These are phyloP conservation scores for Fusarium albidum DNA, from an alignment of 2,329 filamentous ascomycete genomes.

Conservation along the genomic window DNA sequence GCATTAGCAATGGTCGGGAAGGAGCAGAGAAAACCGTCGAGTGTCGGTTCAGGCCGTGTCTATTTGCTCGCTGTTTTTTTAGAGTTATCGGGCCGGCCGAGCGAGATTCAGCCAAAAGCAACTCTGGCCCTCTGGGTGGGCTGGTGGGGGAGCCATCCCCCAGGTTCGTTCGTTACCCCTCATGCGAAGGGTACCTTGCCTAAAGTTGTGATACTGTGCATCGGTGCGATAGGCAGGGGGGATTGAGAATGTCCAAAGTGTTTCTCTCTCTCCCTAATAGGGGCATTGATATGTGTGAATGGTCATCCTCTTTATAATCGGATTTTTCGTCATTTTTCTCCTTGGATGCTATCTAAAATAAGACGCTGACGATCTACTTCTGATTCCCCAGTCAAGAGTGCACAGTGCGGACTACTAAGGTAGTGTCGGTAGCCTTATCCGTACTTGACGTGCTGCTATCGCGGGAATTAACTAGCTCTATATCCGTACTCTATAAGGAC, in stretches of 20 bases:
- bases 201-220: too few relatives aligned
- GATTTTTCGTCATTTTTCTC: too few relatives aligned
- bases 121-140: neutral
- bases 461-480: neutral
- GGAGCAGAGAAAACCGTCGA: neutral
- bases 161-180: too few relatives aligned
- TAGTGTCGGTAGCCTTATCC: constrained; percentile 1
- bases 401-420: constrained; percentile 27
- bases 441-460: neutral
- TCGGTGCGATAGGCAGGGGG: too few relatives aligned
- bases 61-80: neutral
- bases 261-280: too few relatives aligned
- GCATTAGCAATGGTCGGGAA: neutral
- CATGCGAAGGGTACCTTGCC: too few relatives aligned
- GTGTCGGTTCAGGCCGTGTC: neutral
- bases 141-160: constrained; percentile 1
- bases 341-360: too few relatives aligned
- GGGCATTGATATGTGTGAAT: too few relatives aligned
- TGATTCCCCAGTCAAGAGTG: neutral
- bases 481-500: too few relatives aligned
- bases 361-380: constrained; percentile 14
- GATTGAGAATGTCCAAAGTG: too few relatives aligned
- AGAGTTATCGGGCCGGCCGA: constrained; percentile 10
- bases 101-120: constrained; percentile 7
- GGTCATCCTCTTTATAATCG: too few relatives aligned